Base-by-base conservation (phyloP, 352 stramenopile species). In the Lagenidium giganteum region DNA sequence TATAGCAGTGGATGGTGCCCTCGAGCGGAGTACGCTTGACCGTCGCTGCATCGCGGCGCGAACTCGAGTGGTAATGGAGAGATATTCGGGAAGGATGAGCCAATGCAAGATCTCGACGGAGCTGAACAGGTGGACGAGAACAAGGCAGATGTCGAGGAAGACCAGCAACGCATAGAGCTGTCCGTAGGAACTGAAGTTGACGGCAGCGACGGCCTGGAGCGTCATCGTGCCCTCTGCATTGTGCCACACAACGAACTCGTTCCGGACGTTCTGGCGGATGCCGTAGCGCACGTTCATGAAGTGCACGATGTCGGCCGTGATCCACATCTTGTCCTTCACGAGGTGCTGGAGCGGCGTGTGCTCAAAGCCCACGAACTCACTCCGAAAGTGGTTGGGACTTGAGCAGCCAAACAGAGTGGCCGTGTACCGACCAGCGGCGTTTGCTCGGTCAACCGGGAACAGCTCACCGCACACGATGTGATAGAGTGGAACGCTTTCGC, bases 81-180 rank as follows among this genome's bases (percentile, higher is more conserved):
- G 26, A 11, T 59, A 52, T n/a, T 62, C 27, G 11, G 57, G 47
- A 4, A 48, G 24, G n/a, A 52, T 18, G 14, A 59, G 50, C 51
- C 57, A 59, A 39, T 62, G 51, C 36, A 55, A 22, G 34, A 67
- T 46, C 24, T 67, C 52, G 16, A 55, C 35, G 16, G 47, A 46
- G 35, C 51, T 62, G 3, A 51, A 30, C 5, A 41, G 24, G 38
- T 58, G 46, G 8, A 23, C 28, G 3, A 51, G 21, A 4, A 36
- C 42, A 12, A 57, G 40, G 21, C 46, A 36, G 3, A 51, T 44
- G 34, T 67, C 51, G n/a, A 51, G 28, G 17, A 67, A 17, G 23
- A 62, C 42, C 3, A 49, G 46, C 14, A 51, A 35, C 28, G 26
- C 43, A 26, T 47, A 64, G 4, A 58, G 28, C 22, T 52, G 42